Evolutionary conservation across 495 filamentous ascomycete species (phyloP), one percentile per base, ranked within the genome.

Genomic region (Letharia columbiana): DNA sequence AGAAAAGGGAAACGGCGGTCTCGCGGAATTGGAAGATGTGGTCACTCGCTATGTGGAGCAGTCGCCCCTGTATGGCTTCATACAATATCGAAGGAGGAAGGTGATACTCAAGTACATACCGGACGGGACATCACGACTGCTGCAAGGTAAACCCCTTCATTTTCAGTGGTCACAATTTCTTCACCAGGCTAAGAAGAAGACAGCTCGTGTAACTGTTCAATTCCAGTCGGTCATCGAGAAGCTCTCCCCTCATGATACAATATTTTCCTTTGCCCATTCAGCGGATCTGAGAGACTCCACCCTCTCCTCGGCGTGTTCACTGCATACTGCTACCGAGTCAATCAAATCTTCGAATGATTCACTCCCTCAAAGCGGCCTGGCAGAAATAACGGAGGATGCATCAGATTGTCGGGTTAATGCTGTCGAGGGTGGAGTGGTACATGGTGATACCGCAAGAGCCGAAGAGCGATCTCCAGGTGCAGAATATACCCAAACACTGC

Each of bases 131-230:
- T 97, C 93, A 62, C 84, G 94, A 66, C 80, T 98, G 61, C 76
- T 98, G 35, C 89, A 94, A 89, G 94, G 94, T 96, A 76, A 70
- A 83, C 69, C 52, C 67, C 63, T 50, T 18, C 47, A 57, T 62
- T 35, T 13, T 23, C 31, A 56, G n/a, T 12, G n/a, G 31, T 8
- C 28, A 40, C 3, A 28, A 12, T 33, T 42, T 44, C 37, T 62
- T 15, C 50, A 65, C 20, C 44, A 44, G 69, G 60, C 42, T 65
- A 49, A 65, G 40, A 59, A 49, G 33, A 37, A n/a, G 13, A 60
- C 68, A 98, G 94, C 92, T 63, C 92, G 94, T 68, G 90, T 90
- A 37, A 84, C 90, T n/a, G 94, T 98, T 12, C 95, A 98, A 74
- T 96, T 96, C 72, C 89, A 89, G 66, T 87, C 90, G 41, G 77